Evolutionary conservation across 1,284 basidiomycete genomes (phyloP).

Genomic region (Ceratobasidium sp.): DNA sequence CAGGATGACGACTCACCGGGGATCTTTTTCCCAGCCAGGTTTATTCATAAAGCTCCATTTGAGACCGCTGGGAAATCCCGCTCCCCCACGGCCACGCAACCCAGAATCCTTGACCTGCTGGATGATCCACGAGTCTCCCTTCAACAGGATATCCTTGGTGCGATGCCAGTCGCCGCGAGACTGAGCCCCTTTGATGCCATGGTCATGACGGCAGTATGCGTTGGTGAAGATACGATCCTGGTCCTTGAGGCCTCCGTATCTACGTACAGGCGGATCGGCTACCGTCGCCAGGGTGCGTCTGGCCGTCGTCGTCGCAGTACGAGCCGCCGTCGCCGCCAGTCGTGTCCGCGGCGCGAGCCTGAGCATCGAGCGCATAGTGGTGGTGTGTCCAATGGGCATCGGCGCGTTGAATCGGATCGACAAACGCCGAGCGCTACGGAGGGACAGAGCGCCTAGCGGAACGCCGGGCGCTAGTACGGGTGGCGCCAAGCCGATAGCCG

Average conservation of each 20-base stretch:
- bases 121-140: slow-evolving; percentile 98
- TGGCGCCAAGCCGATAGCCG: slow-evolving; percentile 13
- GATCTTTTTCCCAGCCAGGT: slow-evolving; percentile 97
- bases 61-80: slow-evolving; percentile 96
- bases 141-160: slow-evolving; percentile 95
- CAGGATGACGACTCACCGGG: slow-evolving; percentile 66
- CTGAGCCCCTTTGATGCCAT: slow-evolving; percentile 91
- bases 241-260: slow-evolving; percentile 92
- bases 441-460: not conserved
- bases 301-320: too few relatives aligned
- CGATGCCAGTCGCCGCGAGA: slow-evolving; percentile 97
- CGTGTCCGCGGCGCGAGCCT: not conserved
- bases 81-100: slow-evolving; percentile 95
- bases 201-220: slow-evolving; percentile 85
- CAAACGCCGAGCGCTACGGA: not conserved
- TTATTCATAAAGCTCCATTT: slow-evolving; percentile 99
- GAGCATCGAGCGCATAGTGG: slow-evolving; percentile 33
- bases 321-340: not conserved
- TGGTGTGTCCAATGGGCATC: slow-evolving; percentile 36
- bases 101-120: slow-evolving; percentile 97
- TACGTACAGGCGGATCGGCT: slow-evolving; percentile 80
- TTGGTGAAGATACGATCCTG: slow-evolving; percentile 96
- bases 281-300: slow-evolving; percentile 78
- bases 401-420: slow-evolving; percentile 34
- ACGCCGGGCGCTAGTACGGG: slow-evolving; percentile 24